These are phyloP conservation scores for Mycena crocata DNA, from an alignment of 768 basidiomycete species.

Conservation along the genomic window DNA sequence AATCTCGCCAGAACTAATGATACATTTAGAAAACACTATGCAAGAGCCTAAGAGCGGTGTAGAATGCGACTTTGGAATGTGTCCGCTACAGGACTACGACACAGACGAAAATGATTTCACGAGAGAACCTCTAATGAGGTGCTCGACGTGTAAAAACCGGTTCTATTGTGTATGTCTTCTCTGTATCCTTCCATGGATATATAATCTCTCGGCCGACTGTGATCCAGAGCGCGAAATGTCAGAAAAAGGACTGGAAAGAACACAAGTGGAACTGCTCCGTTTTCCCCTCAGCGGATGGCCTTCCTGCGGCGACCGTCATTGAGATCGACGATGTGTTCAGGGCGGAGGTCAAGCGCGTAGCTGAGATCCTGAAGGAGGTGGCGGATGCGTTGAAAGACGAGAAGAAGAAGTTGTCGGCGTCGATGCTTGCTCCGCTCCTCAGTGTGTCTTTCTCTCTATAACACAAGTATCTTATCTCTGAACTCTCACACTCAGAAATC, in stretches of 20 bases:
- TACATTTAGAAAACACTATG: slow-evolving; percentile 16
- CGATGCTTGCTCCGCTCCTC: slow-evolving; percentile 25
- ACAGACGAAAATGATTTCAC: slow-evolving; percentile 16
- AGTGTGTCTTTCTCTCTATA: slow-evolving; percentile 14
- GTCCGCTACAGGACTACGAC: slow-evolving; percentile 23
- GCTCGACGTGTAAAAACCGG: slow-evolving; percentile 27
- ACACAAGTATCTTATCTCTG: slow-evolving; percentile 13
- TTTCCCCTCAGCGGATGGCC: slow-evolving; percentile 3
- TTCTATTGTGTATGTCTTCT: slow-evolving; percentile 27
- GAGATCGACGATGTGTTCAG: slow-evolving; percentile 27
- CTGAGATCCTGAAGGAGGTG: slow-evolving; percentile 22
- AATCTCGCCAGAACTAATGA: slow-evolving; percentile 7
- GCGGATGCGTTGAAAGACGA: slow-evolving; percentile 21
- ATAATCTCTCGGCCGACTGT: slow-evolving; percentile 10
- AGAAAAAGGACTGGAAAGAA: slow-evolving; percentile 28
- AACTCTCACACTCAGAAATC: slow-evolving; percentile 22
- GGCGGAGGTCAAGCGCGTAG: slow-evolving; percentile 15
- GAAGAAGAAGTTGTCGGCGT: slow-evolving; percentile 14
- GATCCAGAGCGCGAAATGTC: slow-evolving; percentile 22
- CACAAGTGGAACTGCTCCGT: slow-evolving; percentile 30
- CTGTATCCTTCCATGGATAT: slow-evolving; percentile 6
- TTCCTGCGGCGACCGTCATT: slow-evolving; percentile 21
- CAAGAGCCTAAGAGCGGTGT: slow-evolving; percentile 14
- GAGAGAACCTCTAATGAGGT: slow-evolving; percentile 23
- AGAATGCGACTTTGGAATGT: slow-evolving; percentile 20